Evolutionary conservation across 345 rosid genomes (phyloP), one percentile per base, ranked within the genome.

Genomic region (Acer negundo): DNA sequence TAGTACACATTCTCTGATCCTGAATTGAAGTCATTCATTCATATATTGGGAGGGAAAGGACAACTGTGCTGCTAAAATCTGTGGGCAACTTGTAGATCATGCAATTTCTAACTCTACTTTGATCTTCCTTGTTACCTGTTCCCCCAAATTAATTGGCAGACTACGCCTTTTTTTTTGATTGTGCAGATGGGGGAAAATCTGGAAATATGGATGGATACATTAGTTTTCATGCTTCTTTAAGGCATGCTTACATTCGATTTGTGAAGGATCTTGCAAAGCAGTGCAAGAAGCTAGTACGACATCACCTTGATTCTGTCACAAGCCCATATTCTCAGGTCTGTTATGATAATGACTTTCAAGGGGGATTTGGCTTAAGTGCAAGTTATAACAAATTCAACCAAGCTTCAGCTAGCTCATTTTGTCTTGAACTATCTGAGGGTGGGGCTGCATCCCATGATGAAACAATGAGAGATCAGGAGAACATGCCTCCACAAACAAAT

Each of bases 291-390:
- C 78, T 94, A 79, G 93, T 91, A 75, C 86, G 94, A 73, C 98
- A 96, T 78, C 99, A 94, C 84, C 97, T 94, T 66, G 97, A 96
- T 87, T 96, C 99, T 44, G 98, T 88, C 35, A 96, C 98, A 4
- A 94, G 99, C 64, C 93, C 98, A 80, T 94, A 96, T 78, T 96
- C 98, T 68, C 94, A 85, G 86, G 97, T 92, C 56, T 94, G 94
- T 76, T 96, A 92, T 68, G 98, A 92, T 86, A 90, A 81, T 63
- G 88, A 86, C 75, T 86, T 84, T 78, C 89, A 85, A 72, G 90
- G 87, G 82, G 91, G 93, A 79, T 86, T 86, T 77, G 88, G 94
- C 74, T 75, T 82, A 20, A 74, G 80, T 72, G 70, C 80, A 31
- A 63, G 80, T 56, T 83, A 70, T 68, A 73, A 81, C 72, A 86